Base-by-base conservation (phyloP, 164 flowering plant species). In the Buxus sempervirens region DNA sequence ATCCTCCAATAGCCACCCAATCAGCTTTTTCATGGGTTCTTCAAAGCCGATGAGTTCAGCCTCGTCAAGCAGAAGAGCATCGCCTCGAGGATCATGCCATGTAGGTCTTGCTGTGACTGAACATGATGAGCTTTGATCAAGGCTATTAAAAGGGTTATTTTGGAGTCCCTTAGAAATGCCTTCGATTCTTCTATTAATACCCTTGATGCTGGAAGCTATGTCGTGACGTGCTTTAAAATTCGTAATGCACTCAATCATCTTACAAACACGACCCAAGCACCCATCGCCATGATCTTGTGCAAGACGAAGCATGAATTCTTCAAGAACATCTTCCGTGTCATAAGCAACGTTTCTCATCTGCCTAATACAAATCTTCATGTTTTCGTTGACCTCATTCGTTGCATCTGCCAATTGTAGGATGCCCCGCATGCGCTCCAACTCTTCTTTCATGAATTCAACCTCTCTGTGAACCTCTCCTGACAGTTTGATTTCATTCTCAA, bases 31-130 rank as follows among this genome's bases (percentile, higher is more conserved):
- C 14, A 48, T 73, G 8, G 63, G 72, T 23, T 73, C 57, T 0
- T 76, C 70, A 12, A 76, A 71, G 60, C 74, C 78, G 14, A 74
- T 72, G 0, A 73, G n/a, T 0, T 63, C 75, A 38, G 49, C 23
- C 41, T 67, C 69, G 9, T 51, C 70, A 0, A 62, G 0, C 1
- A 62, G 24, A 16, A 62, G 71, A n/a, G 64, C 41, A 15, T n/a
- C 54, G 12, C 28, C 22, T 19, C 65, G 60, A 61, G 51, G 60
- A 60, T 60, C 60, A 53, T 54, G 24, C 38, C 63, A 16, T 23
- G 7, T 53, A 4, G 13, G 1, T 9, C 4, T n/a, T 20, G 48
- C 3, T 9, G 41, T 8, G 27, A 5, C 42, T 16, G 19, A 23
- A 10, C 60, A 18, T 58, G 70, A 18, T 51, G 70, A 41, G n/a